Evolutionary conservation across 176 grass and related monocot genomes (phyloP).

Genomic region (Aegilops umbellulata): DNA sequence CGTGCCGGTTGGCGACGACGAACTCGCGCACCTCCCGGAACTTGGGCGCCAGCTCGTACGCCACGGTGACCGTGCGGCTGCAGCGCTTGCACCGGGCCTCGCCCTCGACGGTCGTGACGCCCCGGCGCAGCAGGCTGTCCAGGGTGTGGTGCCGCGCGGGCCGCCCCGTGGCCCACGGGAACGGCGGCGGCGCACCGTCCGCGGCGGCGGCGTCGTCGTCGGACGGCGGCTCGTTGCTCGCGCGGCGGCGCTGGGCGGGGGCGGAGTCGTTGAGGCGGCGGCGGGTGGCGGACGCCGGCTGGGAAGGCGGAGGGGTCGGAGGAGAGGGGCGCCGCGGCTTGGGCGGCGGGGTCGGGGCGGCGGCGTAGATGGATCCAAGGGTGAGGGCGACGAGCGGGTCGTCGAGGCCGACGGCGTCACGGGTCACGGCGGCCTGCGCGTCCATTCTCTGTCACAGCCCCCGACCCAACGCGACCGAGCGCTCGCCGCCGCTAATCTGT

Average conservation of each 20-base stretch:
- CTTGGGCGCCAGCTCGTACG: constrained; percentile 52
- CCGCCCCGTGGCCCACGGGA: constrained; percentile 49
- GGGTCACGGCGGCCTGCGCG: neutral
- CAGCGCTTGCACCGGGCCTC: constrained; percentile 49
- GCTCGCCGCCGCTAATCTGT: neutral
- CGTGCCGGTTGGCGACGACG: constrained; percentile 32
- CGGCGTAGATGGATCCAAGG: constrained; percentile 44
- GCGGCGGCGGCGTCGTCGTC: neutral
- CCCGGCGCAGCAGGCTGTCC: constrained; percentile 6
- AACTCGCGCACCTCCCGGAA: constrained; percentile 39
- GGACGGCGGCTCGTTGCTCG: neutral
- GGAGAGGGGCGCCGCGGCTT: neutral
- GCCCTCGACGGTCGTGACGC: constrained; percentile 47
- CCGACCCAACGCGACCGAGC: neutral
- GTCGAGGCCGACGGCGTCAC: neutral
- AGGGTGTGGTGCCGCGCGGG: constrained; percentile 33
- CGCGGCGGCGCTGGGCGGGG: neutral
- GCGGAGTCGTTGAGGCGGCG: neutral
- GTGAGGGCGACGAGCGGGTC: constrained; percentile 30
- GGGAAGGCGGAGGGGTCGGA: neutral
- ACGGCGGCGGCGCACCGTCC: neutral
- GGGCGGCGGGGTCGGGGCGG: neutral
- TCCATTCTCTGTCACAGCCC: neutral
- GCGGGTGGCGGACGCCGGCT: neutral
- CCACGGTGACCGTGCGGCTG: neutral